Evolutionary conservation across 2,329 filamentous ascomycete genomes (phyloP).

Genomic region (Falciphora oryzae): DNA sequence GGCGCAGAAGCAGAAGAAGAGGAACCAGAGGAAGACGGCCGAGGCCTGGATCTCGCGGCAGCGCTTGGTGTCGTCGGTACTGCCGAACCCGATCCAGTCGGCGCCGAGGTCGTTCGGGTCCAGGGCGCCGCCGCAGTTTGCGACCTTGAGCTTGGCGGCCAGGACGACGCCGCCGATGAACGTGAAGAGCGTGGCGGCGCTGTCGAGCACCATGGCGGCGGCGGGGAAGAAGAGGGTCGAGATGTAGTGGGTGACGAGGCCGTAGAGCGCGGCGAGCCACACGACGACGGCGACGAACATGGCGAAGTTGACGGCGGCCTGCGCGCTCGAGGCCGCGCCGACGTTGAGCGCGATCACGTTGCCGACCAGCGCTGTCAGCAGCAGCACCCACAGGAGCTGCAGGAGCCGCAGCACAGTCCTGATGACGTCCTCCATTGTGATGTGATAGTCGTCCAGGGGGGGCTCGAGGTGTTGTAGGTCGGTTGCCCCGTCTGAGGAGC

Average conservation of each 20-base stretch:
- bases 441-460: constrained; percentile 1
- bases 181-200: constrained; percentile 58
- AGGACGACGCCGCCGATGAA: constrained; percentile 66
- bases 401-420: constrained; percentile 40
- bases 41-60: constrained; percentile 72
- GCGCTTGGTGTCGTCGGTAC: constrained; percentile 51
- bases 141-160: constrained; percentile 60
- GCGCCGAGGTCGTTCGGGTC: constrained; percentile 23
- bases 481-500: no score
- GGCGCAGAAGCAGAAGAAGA: constrained; percentile 57
- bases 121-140: constrained; percentile 57
- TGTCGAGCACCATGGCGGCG: constrained; percentile 51
- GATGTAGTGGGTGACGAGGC: constrained; percentile 50
- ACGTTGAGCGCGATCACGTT: constrained; percentile 50
- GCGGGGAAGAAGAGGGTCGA: constrained; percentile 40
- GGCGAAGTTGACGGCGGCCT: constrained; percentile 52
- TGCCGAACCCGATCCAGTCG: constrained; percentile 59
- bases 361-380: constrained; percentile 51
- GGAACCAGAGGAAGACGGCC: constrained; percentile 74
- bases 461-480: no score
- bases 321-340: constrained; percentile 34
- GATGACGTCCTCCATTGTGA: constrained; percentile 32
- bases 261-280: constrained; percentile 60
- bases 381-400: constrained; percentile 46
- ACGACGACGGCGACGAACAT: constrained; percentile 65